phyloP scores from a whole-genome alignment of 352 stramenopile species.

The Phytopythium sindhum region DNA sequence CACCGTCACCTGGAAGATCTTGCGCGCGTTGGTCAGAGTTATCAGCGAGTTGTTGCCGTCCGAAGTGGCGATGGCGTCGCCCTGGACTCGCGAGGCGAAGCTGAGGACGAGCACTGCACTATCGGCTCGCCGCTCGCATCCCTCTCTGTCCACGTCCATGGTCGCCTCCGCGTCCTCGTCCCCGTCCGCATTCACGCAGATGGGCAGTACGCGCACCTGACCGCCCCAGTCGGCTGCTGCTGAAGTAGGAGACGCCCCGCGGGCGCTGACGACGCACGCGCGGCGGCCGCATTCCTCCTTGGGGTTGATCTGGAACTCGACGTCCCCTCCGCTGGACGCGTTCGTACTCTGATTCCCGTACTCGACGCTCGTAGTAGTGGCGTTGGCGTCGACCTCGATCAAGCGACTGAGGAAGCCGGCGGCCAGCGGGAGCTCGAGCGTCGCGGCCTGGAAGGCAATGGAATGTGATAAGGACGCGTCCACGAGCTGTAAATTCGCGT shows the following conservation, averaged over 20 bases:
- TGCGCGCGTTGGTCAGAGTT: constrained; percentile 36
- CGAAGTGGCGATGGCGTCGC: constrained; percentile 25
- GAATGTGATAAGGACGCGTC: constrained; percentile 20
- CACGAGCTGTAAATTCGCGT: constrained; percentile 33
- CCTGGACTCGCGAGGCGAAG: constrained; percentile 47
- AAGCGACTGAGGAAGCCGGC: constrained; percentile 31
- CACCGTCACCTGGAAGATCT: constrained; percentile 46
- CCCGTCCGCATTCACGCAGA: constrained; percentile 31
- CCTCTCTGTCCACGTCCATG: constrained; percentile 18
- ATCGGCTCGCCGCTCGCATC: constrained; percentile 24
- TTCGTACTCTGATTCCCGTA: constrained; percentile 15
- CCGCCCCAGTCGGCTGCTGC: constrained; percentile 37
- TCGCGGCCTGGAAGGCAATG: constrained; percentile 38
- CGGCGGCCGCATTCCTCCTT: constrained; percentile 53
- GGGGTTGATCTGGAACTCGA: constrained; percentile 50
- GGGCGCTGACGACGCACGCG: constrained; percentile 41
- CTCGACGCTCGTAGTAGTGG: constrained; percentile 18
- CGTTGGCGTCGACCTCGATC: constrained; percentile 25
- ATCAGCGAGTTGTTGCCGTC: constrained; percentile 17
- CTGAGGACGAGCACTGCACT: constrained; percentile 48
- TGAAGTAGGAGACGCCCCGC: constrained; percentile 21
- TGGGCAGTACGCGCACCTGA: constrained; percentile 40
- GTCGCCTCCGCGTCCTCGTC: constrained; percentile 32
- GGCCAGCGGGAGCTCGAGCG: constrained; percentile 38
- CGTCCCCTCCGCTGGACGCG: background rate